Percentiles rank a stretch among this genome's conserved stretches.
These are phyloP conservation scores for Coleophoma crateriformis DNA, from an alignment of 2,329 filamentous ascomycete genomes.

Conservation along the genomic window DNA sequence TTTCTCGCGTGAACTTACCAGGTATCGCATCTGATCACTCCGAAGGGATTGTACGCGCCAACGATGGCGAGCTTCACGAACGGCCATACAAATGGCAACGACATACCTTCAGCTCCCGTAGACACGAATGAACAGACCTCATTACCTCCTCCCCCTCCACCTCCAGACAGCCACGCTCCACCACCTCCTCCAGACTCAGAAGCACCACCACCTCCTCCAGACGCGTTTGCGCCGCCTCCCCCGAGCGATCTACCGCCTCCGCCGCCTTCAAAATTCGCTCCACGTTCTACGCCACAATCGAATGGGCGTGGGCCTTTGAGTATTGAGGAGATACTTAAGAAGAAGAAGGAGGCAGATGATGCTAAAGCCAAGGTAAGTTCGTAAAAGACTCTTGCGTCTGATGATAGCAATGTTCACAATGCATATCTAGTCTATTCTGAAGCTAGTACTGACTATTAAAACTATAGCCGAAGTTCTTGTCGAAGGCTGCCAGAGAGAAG, in stretches of 20 bases:
- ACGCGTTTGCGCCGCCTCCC: neutral
- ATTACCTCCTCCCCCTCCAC: slow-evolving; percentile 27
- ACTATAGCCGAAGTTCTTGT: slow-evolving; percentile 70
- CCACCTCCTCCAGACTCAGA: slow-evolving; percentile 32
- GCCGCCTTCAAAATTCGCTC: slow-evolving; percentile 30
- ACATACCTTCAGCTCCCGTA: slow-evolving; percentile 15
- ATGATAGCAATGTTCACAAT: slow-evolving; percentile 23
- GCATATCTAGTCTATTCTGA: slow-evolving; percentile 17
- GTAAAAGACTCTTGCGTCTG: slow-evolving; percentile 4
- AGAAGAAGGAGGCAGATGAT: slow-evolving; percentile 81
- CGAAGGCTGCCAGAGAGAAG: slow-evolving; percentile 75
- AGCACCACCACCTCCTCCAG: slow-evolving; percentile 21
- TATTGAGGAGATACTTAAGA: slow-evolving; percentile 77
- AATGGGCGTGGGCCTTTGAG: slow-evolving; percentile 53
- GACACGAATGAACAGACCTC: slow-evolving; percentile 17
- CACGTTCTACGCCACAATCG: slow-evolving; percentile 34
- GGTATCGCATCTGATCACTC: no score
- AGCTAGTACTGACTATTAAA: slow-evolving; percentile 15
- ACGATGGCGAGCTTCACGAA: slow-evolving; percentile 16
- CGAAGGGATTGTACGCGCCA: no score
- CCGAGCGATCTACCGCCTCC: slow-evolving; percentile 24
- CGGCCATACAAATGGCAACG: slow-evolving; percentile 12
- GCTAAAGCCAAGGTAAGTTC: slow-evolving; percentile 65
- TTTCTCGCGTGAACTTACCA: neutral
- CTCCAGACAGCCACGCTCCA: slow-evolving; percentile 31